A percentile compares a stretch with the other conserved stretches of the same genome.
These are phyloP conservation scores for Pezicula radicicola DNA, from an alignment of 2,329 filamentous ascomycete species.

Conservation along the genomic window DNA sequence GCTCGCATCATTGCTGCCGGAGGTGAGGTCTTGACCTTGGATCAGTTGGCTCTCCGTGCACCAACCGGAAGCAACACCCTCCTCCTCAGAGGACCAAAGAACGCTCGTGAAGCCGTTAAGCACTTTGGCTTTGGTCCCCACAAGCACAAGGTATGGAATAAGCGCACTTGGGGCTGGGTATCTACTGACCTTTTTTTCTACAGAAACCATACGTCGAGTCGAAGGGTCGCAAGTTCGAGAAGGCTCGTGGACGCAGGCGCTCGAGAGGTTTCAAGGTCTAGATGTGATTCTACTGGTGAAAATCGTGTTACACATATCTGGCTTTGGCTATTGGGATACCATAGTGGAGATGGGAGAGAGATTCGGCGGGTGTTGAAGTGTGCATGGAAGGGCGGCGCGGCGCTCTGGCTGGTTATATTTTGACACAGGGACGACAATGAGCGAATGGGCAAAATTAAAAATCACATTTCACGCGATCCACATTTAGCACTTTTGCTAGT, in stretches of 20 bases:
- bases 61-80: slow-evolving; percentile 97
- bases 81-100: slow-evolving; percentile 97
- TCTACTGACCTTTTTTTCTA: slow-evolving; percentile 31
- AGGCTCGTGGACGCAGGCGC: slow-evolving; percentile 96
- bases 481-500: no score
- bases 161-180: not conserved
- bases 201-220: slow-evolving; percentile 95
- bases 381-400: slow-evolving; percentile 16
- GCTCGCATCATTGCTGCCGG: slow-evolving; percentile 91
- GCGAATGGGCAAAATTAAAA: not conserved
- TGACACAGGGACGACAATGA: not conserved
- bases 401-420: slow-evolving; percentile 4
- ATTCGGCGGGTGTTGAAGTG: slow-evolving; percentile 3
- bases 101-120: slow-evolving; percentile 95
- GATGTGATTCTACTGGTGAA: slow-evolving; percentile 32
- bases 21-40: slow-evolving; percentile 91
- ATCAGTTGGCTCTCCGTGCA: slow-evolving; percentile 93
- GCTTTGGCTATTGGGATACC: slow-evolving; percentile 12
- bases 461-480: no score
- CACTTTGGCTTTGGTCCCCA: slow-evolving; percentile 99
- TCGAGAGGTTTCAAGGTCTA: slow-evolving; percentile 99
- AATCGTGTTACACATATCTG: slow-evolving; percentile 15
- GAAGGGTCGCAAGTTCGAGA: slow-evolving; percentile 99
- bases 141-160: slow-evolving; percentile 80
- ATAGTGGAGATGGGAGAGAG: slow-evolving; percentile 33